Evolutionary conservation across 768 basidiomycete species (phyloP).

Genomic region (Kwoniella sp.): DNA sequence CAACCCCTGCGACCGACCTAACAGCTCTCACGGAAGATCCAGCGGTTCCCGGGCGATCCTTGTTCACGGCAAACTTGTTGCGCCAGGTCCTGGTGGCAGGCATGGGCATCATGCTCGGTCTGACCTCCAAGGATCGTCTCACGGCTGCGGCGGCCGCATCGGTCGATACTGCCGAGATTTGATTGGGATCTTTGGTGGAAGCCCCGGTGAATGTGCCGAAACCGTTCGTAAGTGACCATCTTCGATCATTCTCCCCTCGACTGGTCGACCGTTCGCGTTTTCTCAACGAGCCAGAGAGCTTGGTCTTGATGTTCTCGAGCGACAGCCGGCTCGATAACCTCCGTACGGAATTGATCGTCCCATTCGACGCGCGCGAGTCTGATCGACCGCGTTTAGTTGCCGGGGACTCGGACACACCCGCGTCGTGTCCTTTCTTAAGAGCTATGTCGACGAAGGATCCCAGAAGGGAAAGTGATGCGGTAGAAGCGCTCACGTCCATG

Average conservation of each 20-base stretch:
- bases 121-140: neutral
- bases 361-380: neutral
- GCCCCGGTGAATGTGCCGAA: neutral
- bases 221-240: constrained; percentile 10
- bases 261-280: constrained; percentile 2
- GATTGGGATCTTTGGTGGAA: neutral
- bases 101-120: constrained; percentile 6
- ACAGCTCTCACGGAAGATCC: neutral
- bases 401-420: neutral
- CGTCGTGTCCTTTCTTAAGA: too few species aligned
- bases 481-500: too few species aligned
- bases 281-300: constrained; percentile 12
- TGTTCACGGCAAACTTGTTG: constrained; percentile 19
- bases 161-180: neutral
- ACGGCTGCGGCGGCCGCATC: neutral
- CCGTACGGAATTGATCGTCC: neutral
- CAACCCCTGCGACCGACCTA: constrained; percentile 3
- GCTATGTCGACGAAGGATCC: neutral
- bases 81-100: constrained; percentile 15
- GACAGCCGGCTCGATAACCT: constrained; percentile 10
- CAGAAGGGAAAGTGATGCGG: neutral
- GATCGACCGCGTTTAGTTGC: too few species aligned
- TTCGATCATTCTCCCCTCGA: neutral
- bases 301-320: constrained; percentile 10
- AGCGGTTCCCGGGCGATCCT: neutral